phyloP scores from a whole-genome alignment of 2,329 filamentous ascomycete species.

The Alternaria alternata region DNA sequence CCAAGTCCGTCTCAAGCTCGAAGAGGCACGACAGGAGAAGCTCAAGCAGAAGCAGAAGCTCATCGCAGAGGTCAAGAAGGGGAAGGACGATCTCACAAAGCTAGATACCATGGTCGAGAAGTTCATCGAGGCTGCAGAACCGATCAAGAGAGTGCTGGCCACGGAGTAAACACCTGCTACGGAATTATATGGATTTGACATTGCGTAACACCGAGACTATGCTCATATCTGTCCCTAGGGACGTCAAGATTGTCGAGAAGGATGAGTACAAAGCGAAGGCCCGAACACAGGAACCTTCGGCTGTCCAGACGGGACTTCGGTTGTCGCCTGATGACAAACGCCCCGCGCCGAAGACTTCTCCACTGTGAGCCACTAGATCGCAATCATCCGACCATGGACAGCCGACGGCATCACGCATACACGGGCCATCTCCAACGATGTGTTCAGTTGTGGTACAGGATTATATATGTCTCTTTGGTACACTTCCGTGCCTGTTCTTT shows the following conservation, averaged over 20 bases:
- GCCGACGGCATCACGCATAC: neutral
- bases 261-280: neutral
- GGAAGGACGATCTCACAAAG: constrained; percentile 91
- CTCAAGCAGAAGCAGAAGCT: constrained; percentile 72
- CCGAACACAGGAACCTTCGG: neutral
- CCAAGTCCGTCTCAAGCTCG: constrained; percentile 80
- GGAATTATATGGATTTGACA: neutral
- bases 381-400: neutral
- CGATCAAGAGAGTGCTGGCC: constrained; percentile 85
- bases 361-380: neutral
- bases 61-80: constrained; percentile 83
- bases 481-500: neutral
- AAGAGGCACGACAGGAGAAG: constrained; percentile 76
- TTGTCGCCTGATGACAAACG: neutral
- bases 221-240: neutral
- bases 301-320: neutral
- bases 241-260: neutral
- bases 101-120: constrained; percentile 92
- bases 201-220: neutral
- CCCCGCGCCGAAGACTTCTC: constrained; percentile 2
- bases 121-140: constrained; percentile 91
- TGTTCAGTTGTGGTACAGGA: neutral
- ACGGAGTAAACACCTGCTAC: constrained; percentile 61
- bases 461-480: neutral
- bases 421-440: neutral